phyloP scores from a whole-genome alignment of 768 basidiomycete genomes.

The Leccinum subtestaceum region DNA sequence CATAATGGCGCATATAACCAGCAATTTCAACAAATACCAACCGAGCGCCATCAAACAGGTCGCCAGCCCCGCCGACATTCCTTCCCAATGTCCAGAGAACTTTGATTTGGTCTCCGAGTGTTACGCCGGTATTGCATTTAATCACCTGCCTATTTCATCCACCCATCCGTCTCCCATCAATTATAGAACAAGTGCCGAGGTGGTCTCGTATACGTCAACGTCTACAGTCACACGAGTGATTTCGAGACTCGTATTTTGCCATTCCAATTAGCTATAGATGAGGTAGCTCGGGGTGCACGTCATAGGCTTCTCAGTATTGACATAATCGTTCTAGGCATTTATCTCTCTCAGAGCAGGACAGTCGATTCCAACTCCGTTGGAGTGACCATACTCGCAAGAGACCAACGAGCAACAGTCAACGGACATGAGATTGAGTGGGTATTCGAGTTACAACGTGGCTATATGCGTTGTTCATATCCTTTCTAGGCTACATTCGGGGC shows the following conservation, averaged over 20 bases:
- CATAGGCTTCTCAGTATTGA: neutral
- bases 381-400: conserved; percentile 66
- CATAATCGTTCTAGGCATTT: conserved; percentile 49
- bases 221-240: conserved; percentile 61
- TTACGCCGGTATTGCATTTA: conserved; percentile 65
- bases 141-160: conserved; percentile 45
- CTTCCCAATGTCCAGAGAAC: conserved; percentile 64
- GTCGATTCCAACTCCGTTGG: conserved; percentile 52
- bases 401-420: conserved; percentile 65
- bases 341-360: conserved; percentile 65
- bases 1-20: conserved; percentile 60
- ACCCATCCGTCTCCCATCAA: conserved; percentile 42
- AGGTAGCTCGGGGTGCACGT: conserved; percentile 35
- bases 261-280: conserved; percentile 74
- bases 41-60: conserved; percentile 48
- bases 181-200: conserved; percentile 71
- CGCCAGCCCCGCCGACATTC: conserved; percentile 46
- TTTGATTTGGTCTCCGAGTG: conserved; percentile 69
- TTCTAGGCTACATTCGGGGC: conserved; percentile 58
- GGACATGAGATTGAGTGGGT: conserved; percentile 54
- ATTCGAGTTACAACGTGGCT: neutral
- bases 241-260: conserved; percentile 68
- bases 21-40: conserved; percentile 48
- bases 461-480: conserved; percentile 3
- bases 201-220: conserved; percentile 64